phyloP scores from a whole-genome alignment of 805 yeast species.

The Candida corydali region DNA sequence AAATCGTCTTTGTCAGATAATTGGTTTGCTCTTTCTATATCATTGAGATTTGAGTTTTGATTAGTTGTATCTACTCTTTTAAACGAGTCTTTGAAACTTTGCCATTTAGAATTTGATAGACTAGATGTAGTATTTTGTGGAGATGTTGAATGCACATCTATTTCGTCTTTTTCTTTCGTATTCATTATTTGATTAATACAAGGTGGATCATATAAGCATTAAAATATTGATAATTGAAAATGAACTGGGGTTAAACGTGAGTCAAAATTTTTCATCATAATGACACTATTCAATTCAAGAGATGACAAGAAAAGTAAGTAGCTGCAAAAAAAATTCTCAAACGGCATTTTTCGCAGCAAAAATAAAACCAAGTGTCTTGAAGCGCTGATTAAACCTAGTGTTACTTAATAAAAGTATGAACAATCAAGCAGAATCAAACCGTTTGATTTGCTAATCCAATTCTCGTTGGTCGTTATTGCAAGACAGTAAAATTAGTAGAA shows the following conservation, averaged over 20 bases:
- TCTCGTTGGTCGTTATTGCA: too few relatives aligned
- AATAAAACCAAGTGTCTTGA: too few relatives aligned
- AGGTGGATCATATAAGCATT: too few relatives aligned
- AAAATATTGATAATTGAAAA: too few relatives aligned
- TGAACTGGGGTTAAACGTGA: constrained; percentile 1
- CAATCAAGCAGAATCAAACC: too few relatives aligned
- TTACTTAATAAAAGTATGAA: too few relatives aligned
- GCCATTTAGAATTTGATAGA: constrained; percentile 15
- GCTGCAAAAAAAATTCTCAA: background rate
- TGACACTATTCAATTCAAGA: background rate
- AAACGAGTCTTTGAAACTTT: constrained; percentile 25
- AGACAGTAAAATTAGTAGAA: too few relatives aligned
- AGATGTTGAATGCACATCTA: background rate
- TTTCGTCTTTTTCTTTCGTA: constrained; percentile 4
- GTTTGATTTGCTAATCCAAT: too few relatives aligned
- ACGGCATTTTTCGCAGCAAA: constrained; percentile 6
- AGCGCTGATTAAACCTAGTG: too few relatives aligned
- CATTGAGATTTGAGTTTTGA: constrained; percentile 13
- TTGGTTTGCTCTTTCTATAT: constrained; percentile 31
- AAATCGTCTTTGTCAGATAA: constrained; percentile 35
- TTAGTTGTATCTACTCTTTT: constrained; percentile 18
- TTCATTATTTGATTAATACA: background rate
- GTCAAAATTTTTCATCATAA: background rate
- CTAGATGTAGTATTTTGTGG: constrained; percentile 1
- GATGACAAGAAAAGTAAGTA: constrained; percentile 2